Percentiles rank a stretch among this genome's conserved stretches.
These are phyloP conservation scores for Nymphaea colorata DNA, from an alignment of 164 flowering plant species.

Conservation along the genomic window DNA sequence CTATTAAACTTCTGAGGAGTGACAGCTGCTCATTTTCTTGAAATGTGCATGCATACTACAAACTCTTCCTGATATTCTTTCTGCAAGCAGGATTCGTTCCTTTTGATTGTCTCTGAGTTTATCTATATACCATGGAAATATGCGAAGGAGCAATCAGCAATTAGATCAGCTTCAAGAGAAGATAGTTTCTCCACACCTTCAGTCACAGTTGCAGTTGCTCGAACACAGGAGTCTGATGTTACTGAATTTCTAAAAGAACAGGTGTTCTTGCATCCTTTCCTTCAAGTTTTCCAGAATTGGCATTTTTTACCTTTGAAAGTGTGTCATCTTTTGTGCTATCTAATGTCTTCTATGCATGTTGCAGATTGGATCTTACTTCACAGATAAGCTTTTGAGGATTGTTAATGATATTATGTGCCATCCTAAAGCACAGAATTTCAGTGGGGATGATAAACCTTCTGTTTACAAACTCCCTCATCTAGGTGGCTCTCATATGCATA, in stretches of 20 bases:
- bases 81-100: slow-evolving; percentile 63
- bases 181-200: slow-evolving; percentile 76
- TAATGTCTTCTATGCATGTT: background rate
- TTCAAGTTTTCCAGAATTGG: no score
- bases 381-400: slow-evolving; percentile 55
- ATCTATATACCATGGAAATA: slow-evolving; percentile 78
- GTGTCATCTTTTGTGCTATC: no score
- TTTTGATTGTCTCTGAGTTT: slow-evolving; percentile 69
- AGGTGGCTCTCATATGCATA: slow-evolving; percentile 20
- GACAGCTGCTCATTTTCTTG: no score
- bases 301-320: no score
- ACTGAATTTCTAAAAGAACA: slow-evolving; percentile 52
- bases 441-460: slow-evolving; percentile 17
- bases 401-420: slow-evolving; percentile 48
- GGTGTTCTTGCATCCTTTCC: slow-evolving; percentile 22
- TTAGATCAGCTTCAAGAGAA: slow-evolving; percentile 26
- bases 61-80: no score
- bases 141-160: slow-evolving; percentile 50
- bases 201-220: slow-evolving; percentile 63
- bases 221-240: slow-evolving; percentile 39
- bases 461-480: slow-evolving; percentile 19
- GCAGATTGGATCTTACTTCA: slow-evolving; percentile 82
- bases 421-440: slow-evolving; percentile 28
- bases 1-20: no score
- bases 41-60: no score